Conservation (phyloP, 345 rosid genomes). For the Rhizophora mangle region DNA sequence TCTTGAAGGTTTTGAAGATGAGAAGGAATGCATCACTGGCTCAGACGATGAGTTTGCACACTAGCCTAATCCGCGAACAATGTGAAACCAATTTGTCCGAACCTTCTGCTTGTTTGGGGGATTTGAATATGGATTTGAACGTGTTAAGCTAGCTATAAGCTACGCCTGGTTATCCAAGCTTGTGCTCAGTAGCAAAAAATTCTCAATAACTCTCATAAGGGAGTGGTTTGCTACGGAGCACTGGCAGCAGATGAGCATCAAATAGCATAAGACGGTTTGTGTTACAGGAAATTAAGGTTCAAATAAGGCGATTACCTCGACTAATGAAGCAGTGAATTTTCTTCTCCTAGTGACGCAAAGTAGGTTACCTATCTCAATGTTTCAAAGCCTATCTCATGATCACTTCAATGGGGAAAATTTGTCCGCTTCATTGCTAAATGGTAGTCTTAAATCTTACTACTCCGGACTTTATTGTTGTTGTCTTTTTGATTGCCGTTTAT, state of each 20-base stretch:
- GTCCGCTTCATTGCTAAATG: constrained; percentile 53
- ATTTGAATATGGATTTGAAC: background rate
- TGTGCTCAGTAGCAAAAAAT: constrained; percentile 72
- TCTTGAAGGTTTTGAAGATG: constrained; percentile 58
- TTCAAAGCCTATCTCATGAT: background rate
- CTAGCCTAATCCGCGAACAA: background rate
- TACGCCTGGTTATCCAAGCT: constrained; percentile 28
- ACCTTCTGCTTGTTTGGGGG: background rate
- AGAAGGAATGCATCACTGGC: constrained; percentile 57
- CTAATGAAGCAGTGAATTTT: constrained; percentile 73
- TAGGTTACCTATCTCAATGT: background rate
- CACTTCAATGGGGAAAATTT: constrained; percentile 48
- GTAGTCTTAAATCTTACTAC: constrained; percentile 14
- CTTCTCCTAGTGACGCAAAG: constrained; percentile 20
- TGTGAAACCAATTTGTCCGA: too few species aligned
- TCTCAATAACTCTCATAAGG: constrained; percentile 30
- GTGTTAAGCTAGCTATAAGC: background rate
- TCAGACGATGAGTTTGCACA: constrained; percentile 49
- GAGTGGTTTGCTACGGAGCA: constrained; percentile 66
- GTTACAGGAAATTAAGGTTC: background rate
- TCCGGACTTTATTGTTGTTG: too few species aligned
- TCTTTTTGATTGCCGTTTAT: too few species aligned
- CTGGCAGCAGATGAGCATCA: constrained; percentile 37
- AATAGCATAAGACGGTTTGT: constrained; percentile 6
- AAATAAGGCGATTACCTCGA: constrained; percentile 27